Conservation (phyloP, 306 rosid genomes). For the Argentina anserina region DNA sequence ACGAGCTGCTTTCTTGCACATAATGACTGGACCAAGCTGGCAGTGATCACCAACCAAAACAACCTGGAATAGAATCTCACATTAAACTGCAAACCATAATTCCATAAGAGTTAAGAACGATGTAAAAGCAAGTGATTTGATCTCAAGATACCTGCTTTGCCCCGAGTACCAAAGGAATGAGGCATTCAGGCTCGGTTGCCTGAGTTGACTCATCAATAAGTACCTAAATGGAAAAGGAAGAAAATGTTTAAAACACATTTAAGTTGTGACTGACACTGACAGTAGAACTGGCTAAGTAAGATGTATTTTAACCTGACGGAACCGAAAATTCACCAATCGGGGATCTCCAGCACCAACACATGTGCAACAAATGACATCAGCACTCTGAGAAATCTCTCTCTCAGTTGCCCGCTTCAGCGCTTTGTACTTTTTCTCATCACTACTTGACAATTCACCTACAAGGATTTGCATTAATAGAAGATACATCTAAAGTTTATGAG, state of each 20-base stretch:
- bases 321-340: conserved; percentile 90
- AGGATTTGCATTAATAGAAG: conserved; percentile 3
- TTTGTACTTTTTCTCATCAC: conserved; percentile 97
- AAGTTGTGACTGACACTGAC: background rate
- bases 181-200: conserved; percentile 98
- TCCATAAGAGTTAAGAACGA: background rate
- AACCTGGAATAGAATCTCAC: conserved; percentile 47
- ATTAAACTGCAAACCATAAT: conserved; percentile 11
- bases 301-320: conserved; percentile 79
- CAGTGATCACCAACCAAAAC: conserved; percentile 99
- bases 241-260: conserved; percentile 20
- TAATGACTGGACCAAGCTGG: conserved; percentile 99
- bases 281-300: conserved; percentile 8
- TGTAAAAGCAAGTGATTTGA: background rate
- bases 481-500: too few species aligned
- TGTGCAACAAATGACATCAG: conserved; percentile 99
- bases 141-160: conserved; percentile 78
- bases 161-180: conserved; percentile 97
- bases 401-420: conserved; percentile 98
- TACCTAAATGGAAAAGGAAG: conserved; percentile 45
- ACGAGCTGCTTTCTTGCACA: conserved; percentile 99
- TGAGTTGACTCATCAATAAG: conserved; percentile 99
- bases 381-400: conserved; percentile 99
- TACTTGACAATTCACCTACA: conserved; percentile 92
- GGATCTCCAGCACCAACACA: conserved; percentile 99